Evolutionary conservation across 192 early-diverging fungal species (phyloP).

Genomic region (Jimgerdemannia flammicorona): DNA sequence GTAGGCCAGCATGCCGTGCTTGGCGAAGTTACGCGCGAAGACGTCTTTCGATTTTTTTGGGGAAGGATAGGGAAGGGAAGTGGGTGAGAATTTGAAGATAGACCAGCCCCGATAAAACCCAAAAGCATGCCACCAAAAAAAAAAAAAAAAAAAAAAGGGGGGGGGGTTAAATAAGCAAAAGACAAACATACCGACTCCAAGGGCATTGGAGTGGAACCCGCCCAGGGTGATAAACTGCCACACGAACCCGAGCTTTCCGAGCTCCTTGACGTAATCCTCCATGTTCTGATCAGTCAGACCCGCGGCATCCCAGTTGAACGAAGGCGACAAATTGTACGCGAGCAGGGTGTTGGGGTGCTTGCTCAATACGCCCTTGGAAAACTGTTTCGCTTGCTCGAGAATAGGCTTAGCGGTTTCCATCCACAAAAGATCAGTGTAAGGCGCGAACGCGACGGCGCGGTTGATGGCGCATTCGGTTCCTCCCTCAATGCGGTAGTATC

Average conservation of each 20-base stretch:
- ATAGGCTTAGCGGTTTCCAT: constrained; percentile 99
- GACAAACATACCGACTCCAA: constrained; percentile 59
- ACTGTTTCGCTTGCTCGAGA: constrained; percentile 86
- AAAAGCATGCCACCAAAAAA: too few species aligned
- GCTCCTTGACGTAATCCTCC: constrained; percentile 71
- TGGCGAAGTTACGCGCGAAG: constrained; percentile 86
- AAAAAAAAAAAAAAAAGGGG: neutral
- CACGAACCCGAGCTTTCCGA: constrained; percentile 89
- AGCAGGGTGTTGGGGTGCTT: constrained; percentile 81
- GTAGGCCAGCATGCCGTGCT: constrained; percentile 92
- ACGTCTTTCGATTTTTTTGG: constrained; percentile 24
- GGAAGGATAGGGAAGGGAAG: neutral
- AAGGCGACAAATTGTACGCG: constrained; percentile 95
- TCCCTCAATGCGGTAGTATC: constrained; percentile 96
- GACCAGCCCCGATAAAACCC: too few species aligned
- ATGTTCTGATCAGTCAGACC: constrained; percentile 92
- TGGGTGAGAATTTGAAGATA: neutral
- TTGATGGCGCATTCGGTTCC: constrained; percentile 87
- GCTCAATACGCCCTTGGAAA: constrained; percentile 77
- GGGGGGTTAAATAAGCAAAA: neutral
- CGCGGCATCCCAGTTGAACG: constrained; percentile 96
- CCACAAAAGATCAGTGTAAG: constrained; percentile 91
- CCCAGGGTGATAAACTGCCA: constrained; percentile 99
- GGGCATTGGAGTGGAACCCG: constrained; percentile 90
- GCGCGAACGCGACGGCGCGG: constrained; percentile 79